Conservation (phyloP, 768 basidiomycete species). For the Tylopilus felleus region DNA sequence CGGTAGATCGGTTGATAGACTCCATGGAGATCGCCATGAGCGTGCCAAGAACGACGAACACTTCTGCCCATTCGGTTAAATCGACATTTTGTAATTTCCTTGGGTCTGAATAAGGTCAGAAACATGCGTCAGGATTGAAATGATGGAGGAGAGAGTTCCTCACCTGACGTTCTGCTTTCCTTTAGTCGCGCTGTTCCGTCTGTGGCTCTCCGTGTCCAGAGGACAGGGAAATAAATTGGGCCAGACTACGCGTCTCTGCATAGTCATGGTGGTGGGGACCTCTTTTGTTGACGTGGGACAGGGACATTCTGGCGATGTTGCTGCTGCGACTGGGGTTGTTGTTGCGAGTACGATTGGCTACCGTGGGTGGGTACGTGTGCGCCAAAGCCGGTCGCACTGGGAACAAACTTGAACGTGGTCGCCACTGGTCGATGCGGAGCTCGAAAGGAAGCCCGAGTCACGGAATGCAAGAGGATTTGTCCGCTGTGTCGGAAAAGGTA, state of each 20-base stretch:
- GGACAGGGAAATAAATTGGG: not conserved
- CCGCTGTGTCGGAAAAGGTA: constrained; percentile 4
- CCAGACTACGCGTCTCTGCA: not conserved
- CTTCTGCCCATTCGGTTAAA: too few species aligned
- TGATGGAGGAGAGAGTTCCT: not conserved
- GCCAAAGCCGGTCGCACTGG: not conserved
- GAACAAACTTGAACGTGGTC: constrained; percentile 1
- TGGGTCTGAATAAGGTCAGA: not conserved
- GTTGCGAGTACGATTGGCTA: not conserved
- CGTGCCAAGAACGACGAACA: too few species aligned
- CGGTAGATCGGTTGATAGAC: too few species aligned
- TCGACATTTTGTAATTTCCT: too few species aligned
- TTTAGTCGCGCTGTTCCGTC: constrained; percentile 1
- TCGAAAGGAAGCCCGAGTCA: not conserved
- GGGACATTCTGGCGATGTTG: constrained; percentile 15
- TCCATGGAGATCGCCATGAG: too few species aligned
- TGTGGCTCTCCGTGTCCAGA: not conserved
- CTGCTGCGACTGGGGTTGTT: not conserved
- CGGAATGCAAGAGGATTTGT: not conserved
- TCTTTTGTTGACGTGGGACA: constrained; percentile 7
- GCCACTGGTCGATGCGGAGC: not conserved
- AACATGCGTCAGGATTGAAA: too few species aligned
- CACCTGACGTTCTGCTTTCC: constrained; percentile 7
- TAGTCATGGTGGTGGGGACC: not conserved
- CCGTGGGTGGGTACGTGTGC: not conserved